Percentiles rank a stretch among this genome's conserved stretches.
Evolutionary conservation across 2,329 filamentous ascomycete species (phyloP).

Genomic region (Nectriaceae sp.): DNA sequence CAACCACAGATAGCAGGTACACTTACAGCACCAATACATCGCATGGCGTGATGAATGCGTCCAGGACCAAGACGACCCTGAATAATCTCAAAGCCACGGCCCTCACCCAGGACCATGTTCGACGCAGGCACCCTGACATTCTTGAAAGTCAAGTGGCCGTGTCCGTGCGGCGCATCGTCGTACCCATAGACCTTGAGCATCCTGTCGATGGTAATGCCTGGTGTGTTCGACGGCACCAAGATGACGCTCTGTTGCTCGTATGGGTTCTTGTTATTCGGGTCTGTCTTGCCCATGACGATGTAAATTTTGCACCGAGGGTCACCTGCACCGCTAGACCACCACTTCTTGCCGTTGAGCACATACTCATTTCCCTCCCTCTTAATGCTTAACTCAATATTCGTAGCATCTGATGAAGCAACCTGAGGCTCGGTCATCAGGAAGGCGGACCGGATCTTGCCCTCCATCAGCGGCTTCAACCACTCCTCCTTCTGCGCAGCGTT

Average conservation of each 20-base stretch:
- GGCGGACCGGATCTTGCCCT: constrained; percentile 83
- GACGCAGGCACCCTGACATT: constrained; percentile 84
- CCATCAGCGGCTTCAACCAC: constrained; percentile 80
- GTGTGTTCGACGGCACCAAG: constrained; percentile 77
- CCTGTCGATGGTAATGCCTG: constrained; percentile 88
- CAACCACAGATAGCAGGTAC: not conserved
- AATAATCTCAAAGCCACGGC: constrained; percentile 96
- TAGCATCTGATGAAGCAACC: constrained; percentile 86
- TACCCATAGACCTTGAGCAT: constrained; percentile 95
- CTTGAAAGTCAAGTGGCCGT: constrained; percentile 87
- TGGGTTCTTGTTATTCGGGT: constrained; percentile 70
- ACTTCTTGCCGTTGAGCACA: constrained; percentile 95
- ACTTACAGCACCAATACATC: constrained; percentile 79
- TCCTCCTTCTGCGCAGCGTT: constrained; percentile 80
- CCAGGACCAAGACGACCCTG: constrained; percentile 94
- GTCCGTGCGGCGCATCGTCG: constrained; percentile 97
- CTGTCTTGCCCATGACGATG: constrained; percentile 94
- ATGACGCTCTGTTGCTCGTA: constrained; percentile 95
- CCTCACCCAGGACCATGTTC: constrained; percentile 90
- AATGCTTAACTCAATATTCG: constrained; percentile 87
- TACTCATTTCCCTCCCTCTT: constrained; percentile 82
- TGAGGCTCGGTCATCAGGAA: constrained; percentile 95
- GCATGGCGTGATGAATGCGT: constrained; percentile 97
- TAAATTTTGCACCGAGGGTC: constrained; percentile 92
- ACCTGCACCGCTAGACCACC: constrained; percentile 97